phyloP scores from a whole-genome alignment of 2,329 filamentous ascomycete genomes.

The Bipolaris cookei region DNA sequence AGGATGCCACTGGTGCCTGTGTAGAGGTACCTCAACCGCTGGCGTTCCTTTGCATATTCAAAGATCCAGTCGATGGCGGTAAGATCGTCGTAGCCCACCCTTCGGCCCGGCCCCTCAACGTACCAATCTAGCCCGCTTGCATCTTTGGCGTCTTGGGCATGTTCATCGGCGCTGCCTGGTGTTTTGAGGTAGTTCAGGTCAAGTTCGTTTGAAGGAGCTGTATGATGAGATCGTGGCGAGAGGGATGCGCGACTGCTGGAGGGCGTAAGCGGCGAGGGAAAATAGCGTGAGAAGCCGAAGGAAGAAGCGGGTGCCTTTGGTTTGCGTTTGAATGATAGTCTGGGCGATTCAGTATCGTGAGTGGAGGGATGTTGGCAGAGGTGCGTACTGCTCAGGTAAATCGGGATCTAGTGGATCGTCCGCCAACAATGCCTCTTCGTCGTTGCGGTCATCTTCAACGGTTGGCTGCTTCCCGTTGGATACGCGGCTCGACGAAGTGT shows the following conservation, averaged over 20 bases:
- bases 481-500: conserved; percentile 55
- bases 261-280: conserved; percentile 49
- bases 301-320: conserved; percentile 56
- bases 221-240: conserved; percentile 31
- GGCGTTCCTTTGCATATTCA: conserved; percentile 95
- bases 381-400: conserved; percentile 53
- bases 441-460: conserved; percentile 52
- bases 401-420: conserved; percentile 64
- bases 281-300: conserved; percentile 54
- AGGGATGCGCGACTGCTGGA: conserved; percentile 40
- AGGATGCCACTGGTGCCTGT: conserved; percentile 72
- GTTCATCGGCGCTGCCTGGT: conserved; percentile 45
- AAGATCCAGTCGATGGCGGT: conserved; percentile 99
- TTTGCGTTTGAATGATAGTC: conserved; percentile 75
- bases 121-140: conserved; percentile 74
- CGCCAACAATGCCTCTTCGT: conserved; percentile 58
- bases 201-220: conserved; percentile 46
- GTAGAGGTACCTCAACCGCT: conserved; percentile 78
- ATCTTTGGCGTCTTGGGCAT: conserved; percentile 54
- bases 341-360: conserved; percentile 21
- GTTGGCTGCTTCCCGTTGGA: conserved; percentile 43
- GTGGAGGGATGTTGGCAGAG: background rate
- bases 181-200: conserved; percentile 53
- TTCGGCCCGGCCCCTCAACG: conserved; percentile 82
- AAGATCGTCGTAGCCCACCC: conserved; percentile 93